These are phyloP conservation scores for Trichomonas vaginalis DNA, from an alignment of 208 protist genomes.

Conservation along the genomic window DNA sequence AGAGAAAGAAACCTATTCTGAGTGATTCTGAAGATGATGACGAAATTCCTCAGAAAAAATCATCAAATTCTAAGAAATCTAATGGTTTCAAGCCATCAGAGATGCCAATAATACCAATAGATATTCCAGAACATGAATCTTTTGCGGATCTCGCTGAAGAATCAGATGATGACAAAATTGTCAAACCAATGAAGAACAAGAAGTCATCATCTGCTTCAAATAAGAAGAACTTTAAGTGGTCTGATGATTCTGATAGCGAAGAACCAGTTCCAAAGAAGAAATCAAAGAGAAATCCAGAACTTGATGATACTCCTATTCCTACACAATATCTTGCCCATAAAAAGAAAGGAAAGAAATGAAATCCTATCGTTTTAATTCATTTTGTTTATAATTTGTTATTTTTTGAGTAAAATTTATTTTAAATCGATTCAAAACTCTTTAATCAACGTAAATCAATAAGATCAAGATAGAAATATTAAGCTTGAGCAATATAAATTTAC, in stretches of 20 bases:
- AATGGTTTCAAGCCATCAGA: background rate
- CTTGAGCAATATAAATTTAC: too few species aligned
- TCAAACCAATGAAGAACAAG: background rate
- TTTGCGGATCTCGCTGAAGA: background rate
- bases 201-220: background rate
- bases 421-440: too few species aligned
- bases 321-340: background rate
- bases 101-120: background rate
- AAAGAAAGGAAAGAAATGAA: background rate
- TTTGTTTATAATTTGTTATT: too few species aligned
- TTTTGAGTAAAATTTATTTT: too few species aligned
- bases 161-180: background rate
- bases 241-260: background rate
- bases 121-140: background rate
- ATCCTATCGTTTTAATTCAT: too few species aligned
- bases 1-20: background rate
- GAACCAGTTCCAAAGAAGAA: background rate
- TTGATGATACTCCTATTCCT: background rate
- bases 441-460: too few species aligned
- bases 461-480: too few species aligned
- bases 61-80: too few species aligned
- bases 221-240: background rate
- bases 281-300: background rate
- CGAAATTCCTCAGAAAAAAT: background rate
- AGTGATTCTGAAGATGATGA: background rate